Base-by-base conservation (phyloP, 352 stramenopile genomes). In the Phytophthora meadii region DNA sequence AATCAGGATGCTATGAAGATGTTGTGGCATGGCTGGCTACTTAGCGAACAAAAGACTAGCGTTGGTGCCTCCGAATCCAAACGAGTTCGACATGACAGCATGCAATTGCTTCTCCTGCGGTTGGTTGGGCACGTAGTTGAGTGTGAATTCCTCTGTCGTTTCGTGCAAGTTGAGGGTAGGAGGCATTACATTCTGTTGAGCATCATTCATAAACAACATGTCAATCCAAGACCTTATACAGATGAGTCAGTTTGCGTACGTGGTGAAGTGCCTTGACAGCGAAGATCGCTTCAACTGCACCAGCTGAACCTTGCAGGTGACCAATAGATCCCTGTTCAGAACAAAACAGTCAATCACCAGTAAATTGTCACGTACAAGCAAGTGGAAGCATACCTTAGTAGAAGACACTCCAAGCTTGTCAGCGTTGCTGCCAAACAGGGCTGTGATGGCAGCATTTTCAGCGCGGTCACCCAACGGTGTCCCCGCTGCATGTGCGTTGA, bases 11-110 rank as follows among this genome's bases (percentile, higher is more conserved):
- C 22, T 22, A 22, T 22, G 22, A 22, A 22, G 22, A 22, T 22
- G 22, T 22, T 22, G 22, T 22, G 0, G 30, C 30, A 36, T 9
- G 14, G 22, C 7, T 27, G 30, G 14, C 5, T 64, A 90, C 66
- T 87, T 90, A 40, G 79, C 66, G 47, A 93, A 93, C 49, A 77
- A 83, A 8, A 93, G 62, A 53, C 75, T 89, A 24, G 82, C 87
- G 84, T 99, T 99, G 17, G 94, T 98, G 30, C 97, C 97, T 45
- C 96, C 96, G 77, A 99, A 99, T 10, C 96, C 97, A 82, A 99
- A 99, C 24, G 93, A 98, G 71, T 99, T 99, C n/a, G 80, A 93
- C 39, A 98, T 69, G 7, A 93, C 91, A 15, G 82, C 76, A 22
- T 84, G 63, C 11, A 97, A 53, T 17, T 88, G 59, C 46, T 87